phyloP scores from a whole-genome alignment of 306 rosid species.

The Echinosophora koreensis region DNA sequence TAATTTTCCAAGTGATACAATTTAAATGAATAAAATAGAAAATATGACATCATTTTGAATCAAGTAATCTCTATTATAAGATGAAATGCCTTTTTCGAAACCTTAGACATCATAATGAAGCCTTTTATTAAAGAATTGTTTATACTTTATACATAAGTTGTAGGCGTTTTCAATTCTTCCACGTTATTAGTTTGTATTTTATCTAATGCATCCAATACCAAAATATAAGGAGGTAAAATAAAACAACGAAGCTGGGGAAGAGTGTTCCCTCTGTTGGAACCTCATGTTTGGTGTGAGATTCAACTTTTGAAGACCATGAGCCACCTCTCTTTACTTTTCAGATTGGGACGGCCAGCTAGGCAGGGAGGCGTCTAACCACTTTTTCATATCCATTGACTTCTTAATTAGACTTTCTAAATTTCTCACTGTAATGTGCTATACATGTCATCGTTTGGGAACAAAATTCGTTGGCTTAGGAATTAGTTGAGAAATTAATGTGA shows the following conservation, averaged over 20 bases:
- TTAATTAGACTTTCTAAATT: background rate
- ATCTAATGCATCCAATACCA: conserved; percentile 1
- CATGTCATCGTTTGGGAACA: background rate
- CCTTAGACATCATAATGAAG: conserved; percentile 46
- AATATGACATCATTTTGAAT: too few relatives aligned
- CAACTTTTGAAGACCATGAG: conserved; percentile 41
- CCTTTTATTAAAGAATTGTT: conserved; percentile 44
- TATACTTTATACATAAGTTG: conserved; percentile 24
- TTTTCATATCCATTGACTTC: background rate
- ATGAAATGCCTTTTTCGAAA: conserved; percentile 33
- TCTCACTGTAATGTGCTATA: conserved; percentile 1
- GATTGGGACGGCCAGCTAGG: background rate
- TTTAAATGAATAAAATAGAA: too few relatives aligned
- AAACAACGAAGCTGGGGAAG: conserved; percentile 38
- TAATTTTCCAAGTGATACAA: too few relatives aligned
- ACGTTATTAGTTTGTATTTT: background rate
- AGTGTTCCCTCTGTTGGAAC: conserved; percentile 66
- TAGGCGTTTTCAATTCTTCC: conserved; percentile 37
- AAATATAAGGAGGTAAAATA: conserved; percentile 20
- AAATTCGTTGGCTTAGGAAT: background rate
- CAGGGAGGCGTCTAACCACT: conserved; percentile 19
- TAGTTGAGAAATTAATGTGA: conserved; percentile 12
- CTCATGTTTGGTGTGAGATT: conserved; percentile 58
- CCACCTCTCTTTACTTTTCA: conserved; percentile 29
- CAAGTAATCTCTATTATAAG: too few relatives aligned